A percentile compares a stretch with the other conserved stretches of the same genome.
Evolutionary conservation across 257 asterid species (phyloP).

Genomic region (Solanum bulbocastanum): DNA sequence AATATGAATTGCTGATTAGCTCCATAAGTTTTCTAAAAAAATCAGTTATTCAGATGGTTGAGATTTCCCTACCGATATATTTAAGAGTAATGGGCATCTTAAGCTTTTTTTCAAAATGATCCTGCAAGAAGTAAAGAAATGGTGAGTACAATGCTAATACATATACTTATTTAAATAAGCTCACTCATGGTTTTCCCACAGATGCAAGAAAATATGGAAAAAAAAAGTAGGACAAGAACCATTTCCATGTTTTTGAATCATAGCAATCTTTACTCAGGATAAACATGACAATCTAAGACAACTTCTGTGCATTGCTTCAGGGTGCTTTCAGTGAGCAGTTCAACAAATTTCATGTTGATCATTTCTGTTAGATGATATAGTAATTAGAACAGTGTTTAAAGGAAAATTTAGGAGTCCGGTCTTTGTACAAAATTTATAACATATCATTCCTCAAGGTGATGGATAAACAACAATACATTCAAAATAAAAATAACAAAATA

Average conservation of each 20-base stretch:
- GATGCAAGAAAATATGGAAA: neutral
- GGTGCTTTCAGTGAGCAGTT: neutral
- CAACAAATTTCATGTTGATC: neutral
- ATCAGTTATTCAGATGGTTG: neutral
- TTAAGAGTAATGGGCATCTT: slow-evolving; percentile 30
- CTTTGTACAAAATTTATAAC: neutral
- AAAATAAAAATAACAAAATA: neutral
- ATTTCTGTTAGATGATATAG: neutral
- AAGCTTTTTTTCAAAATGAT: slow-evolving; percentile 20
- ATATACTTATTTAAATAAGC: neutral
- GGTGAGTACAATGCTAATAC: neutral
- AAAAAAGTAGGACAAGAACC: neutral
- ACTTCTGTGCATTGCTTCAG: neutral
- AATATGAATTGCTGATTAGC: neutral
- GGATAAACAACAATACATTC: neutral
- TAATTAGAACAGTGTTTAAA: neutral
- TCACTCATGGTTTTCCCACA: neutral
- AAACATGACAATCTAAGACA: neutral
- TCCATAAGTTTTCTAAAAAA: neutral
- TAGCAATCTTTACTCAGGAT: neutral
- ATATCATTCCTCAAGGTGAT: neutral
- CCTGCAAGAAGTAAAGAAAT: slow-evolving; percentile 20
- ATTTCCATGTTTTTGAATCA: neutral
- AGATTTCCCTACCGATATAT: slow-evolving; percentile 26
- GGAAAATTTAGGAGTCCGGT: neutral